Conservation (phyloP, 768 basidiomycete species). For the Lactifluus piperatus region DNA sequence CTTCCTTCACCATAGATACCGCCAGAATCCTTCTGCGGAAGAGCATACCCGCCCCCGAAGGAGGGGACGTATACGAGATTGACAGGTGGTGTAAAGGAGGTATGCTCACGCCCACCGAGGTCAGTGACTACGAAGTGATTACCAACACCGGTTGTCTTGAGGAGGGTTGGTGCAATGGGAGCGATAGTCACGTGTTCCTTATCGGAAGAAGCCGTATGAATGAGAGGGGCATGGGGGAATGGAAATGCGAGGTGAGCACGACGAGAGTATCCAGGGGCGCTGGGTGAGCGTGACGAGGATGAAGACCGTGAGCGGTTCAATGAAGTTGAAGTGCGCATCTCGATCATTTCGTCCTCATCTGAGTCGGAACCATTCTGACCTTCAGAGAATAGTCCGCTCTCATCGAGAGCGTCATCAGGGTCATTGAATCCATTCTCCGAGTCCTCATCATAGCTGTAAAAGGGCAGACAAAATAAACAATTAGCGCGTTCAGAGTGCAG, state of each 20-base stretch:
- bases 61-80: constrained; percentile 67
- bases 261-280: constrained; percentile 12
- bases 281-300: constrained; percentile 29
- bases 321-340: constrained; percentile 45
- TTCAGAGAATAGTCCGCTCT: constrained; percentile 24
- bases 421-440: constrained; percentile 48
- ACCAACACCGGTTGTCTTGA: constrained; percentile 65
- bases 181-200: constrained; percentile 61
- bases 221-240: constrained; percentile 22
- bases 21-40: constrained; percentile 21
- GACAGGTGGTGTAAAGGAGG: constrained; percentile 36
- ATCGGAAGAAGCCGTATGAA: constrained; percentile 29
- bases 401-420: constrained; percentile 35
- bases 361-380: constrained; percentile 24
- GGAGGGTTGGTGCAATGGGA: constrained; percentile 68
- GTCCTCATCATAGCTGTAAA: constrained; percentile 57
- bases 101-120: constrained; percentile 21
- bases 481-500: not conserved
- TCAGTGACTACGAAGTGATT: constrained; percentile 29
- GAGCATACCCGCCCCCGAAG: constrained; percentile 26
- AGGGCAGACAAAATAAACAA: constrained; percentile 1
- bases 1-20: constrained; percentile 18
- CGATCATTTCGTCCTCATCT: constrained; percentile 46
- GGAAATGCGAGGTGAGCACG: constrained; percentile 20
- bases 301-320: constrained; percentile 32